Conservation (phyloP, 2,329 filamentous ascomycete genomes). For the Fusarium devonianum region DNA sequence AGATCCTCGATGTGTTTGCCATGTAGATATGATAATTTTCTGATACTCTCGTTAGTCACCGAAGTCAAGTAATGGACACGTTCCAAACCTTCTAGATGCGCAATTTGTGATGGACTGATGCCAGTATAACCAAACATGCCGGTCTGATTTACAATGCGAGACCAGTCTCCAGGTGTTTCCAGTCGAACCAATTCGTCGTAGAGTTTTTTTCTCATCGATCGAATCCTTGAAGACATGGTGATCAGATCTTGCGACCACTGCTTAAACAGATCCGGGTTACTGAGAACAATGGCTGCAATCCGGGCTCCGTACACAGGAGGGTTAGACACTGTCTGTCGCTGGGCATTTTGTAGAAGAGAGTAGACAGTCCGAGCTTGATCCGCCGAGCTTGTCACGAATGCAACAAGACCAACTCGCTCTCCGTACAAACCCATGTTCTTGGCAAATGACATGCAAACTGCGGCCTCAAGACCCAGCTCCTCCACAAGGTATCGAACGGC, state of each 20-base stretch:
- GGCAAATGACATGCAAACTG: constrained; percentile 91
- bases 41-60: constrained; percentile 17
- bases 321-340: constrained; percentile 47
- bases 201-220: constrained; percentile 45
- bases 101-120: constrained; percentile 56
- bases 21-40: constrained; percentile 49
- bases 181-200: constrained; percentile 44
- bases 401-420: constrained; percentile 58
- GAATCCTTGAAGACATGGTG: constrained; percentile 48
- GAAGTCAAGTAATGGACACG: fast-evolving
- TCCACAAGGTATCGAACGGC: constrained; percentile 95
- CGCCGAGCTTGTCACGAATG: constrained; percentile 37
- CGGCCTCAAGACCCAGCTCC: constrained; percentile 87
- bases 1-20: constrained; percentile 49
- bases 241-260: constrained; percentile 48
- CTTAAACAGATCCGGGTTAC: constrained; percentile 35
- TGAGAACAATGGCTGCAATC: constrained; percentile 46
- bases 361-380: constrained; percentile 28
- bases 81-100: constrained; percentile 41
- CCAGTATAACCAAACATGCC: constrained; percentile 57
- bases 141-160: constrained; percentile 47
- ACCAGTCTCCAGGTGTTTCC: constrained; percentile 48
- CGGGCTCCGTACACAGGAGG: constrained; percentile 47
- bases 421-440: constrained; percentile 99
- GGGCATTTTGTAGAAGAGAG: constrained; percentile 44